Evolutionary conservation across 768 basidiomycete genomes (phyloP), one percentile per base, ranked within the genome.

Genomic region (Boletus edulis): DNA sequence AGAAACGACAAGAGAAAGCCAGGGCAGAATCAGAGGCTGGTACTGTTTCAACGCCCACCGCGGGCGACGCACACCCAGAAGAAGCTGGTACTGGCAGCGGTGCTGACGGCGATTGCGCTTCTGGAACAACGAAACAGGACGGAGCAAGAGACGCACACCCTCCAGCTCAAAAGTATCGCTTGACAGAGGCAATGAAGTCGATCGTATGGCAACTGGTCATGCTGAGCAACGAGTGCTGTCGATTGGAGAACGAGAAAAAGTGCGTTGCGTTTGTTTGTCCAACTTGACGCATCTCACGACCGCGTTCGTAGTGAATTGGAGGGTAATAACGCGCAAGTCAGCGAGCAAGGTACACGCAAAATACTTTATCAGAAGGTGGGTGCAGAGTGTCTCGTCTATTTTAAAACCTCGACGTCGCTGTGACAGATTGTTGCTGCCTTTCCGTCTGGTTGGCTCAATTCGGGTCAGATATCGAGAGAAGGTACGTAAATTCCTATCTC

Each of bases 391-490:
- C 5, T 22, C 10, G 15, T n/a, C 12, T 34, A 15, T 10, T 13
- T 32, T 39, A 29, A 24, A 39, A 41, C 31, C 31, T 45, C 39
- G 37, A 54, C 27, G n/a, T 32, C 8, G 27, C 13, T 46, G 31
- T 20, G 24, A 3, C 34, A 85, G 84, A 91, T 94, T 54, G 86
- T 92, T 0, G 80, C 78, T n/a, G 83, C 83, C 2, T 94, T 90
- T 70, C 91, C 91, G 0, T 76, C 85, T 0, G 89, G 89, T 13
- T 94, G 91, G 91, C 83, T 93, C 75, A 84, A 85, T 29, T 90
- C 89, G 3, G 88, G 90, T 4, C 88, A 91, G 68, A 89, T 94
- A 56, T 91, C 89, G 34, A 79, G 91, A 64, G 91, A 94, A 77
- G 88, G 90, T 91, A 48, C 35, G 85, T 70, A 27, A 38, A 24